Conservation (phyloP, 345 rosid genomes). For the Citrus australasica region DNA sequence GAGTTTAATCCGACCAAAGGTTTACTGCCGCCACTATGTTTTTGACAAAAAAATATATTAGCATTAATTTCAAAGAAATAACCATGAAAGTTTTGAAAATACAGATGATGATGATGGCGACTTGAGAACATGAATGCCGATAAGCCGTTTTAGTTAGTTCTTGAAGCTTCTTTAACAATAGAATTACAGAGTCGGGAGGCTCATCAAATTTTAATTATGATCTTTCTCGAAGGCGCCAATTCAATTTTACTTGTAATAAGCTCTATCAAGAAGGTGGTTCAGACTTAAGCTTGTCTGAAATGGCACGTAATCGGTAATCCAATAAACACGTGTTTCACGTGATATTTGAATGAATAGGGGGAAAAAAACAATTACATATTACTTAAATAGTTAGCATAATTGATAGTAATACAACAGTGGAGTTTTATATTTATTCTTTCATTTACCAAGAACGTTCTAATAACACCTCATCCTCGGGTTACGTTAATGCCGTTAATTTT, state of each 20-base stretch:
- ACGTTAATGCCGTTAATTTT: neutral
- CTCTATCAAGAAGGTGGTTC: neutral
- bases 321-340: neutral
- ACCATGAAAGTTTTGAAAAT: slow-evolving; percentile 7
- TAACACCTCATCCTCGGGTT: neutral
- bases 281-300: neutral
- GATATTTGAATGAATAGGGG: neutral
- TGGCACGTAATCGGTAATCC: neutral
- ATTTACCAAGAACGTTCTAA: neutral
- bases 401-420: no score
- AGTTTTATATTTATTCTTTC: no score
- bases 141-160: neutral
- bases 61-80: slow-evolving; percentile 2
- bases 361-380: neutral
- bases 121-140: neutral
- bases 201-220: neutral
- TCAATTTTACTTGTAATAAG: neutral
- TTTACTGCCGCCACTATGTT: slow-evolving; percentile 8
- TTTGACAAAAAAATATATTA: neutral
- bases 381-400: neutral
- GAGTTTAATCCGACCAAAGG: slow-evolving; percentile 8
- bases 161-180: neutral
- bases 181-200: neutral
- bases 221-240: neutral
- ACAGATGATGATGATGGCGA: neutral